phyloP scores from a whole-genome alignment of 73 alveolate genomes.

The Paraurostyla sp. region DNA sequence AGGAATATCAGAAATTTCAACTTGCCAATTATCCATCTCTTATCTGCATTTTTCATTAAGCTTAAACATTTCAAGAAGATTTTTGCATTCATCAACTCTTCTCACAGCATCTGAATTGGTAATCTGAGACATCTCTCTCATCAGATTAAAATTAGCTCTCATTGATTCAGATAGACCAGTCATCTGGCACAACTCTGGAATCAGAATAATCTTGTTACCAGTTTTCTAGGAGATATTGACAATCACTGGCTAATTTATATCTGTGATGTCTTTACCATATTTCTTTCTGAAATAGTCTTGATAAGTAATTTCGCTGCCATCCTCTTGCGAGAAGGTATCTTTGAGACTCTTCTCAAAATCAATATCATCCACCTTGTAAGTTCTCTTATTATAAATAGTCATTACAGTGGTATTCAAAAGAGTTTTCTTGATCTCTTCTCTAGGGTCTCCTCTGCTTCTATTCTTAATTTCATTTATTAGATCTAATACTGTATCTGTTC shows the following conservation, averaged over 20 bases:
- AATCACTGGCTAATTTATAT: constrained; percentile 81
- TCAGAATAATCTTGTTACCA: constrained; percentile 58
- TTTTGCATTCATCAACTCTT: constrained; percentile 89
- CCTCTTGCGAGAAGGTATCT: constrained; percentile 72
- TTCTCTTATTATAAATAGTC: constrained; percentile 90
- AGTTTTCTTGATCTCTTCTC: constrained; percentile 72
- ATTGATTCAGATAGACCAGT: constrained; percentile 97
- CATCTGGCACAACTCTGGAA: constrained; percentile 89
- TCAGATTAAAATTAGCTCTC: constrained; percentile 91
- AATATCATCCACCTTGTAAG: constrained; percentile 81
- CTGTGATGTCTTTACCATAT: constrained; percentile 73
- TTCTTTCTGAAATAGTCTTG: constrained; percentile 75
- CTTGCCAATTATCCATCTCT: constrained; percentile 86
- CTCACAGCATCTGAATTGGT: constrained; percentile 88
- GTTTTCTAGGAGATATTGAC: constrained; percentile 67
- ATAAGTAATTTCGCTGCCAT: constrained; percentile 76
- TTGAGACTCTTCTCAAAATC: constrained; percentile 82
- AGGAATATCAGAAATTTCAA: constrained; percentile 82
- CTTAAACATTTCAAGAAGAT: constrained; percentile 80
- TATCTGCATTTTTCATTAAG: constrained; percentile 76
- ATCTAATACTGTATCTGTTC: constrained; percentile 74
- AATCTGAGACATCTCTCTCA: constrained; percentile 90
- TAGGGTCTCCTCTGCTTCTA: constrained; percentile 11
- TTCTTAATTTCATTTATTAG: constrained; percentile 56
- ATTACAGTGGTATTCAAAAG: constrained; percentile 80